Conservation (phyloP, 371 early-diverging fungal species). For the Rhizomucor miehei region DNA sequence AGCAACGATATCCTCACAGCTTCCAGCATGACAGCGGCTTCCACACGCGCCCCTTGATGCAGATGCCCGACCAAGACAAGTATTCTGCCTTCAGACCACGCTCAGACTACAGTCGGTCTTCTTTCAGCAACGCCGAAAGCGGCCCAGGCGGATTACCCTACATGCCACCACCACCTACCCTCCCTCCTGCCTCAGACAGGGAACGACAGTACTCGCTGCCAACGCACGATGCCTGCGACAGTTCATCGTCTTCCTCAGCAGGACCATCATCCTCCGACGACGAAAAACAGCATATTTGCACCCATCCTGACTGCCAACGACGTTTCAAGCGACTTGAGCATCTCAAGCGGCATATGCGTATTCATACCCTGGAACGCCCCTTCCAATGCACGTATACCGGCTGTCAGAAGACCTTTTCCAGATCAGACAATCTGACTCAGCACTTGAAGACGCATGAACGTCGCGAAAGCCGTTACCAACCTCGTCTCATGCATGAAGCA, state of each 20-base stretch:
- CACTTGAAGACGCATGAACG: slow-evolving; percentile 62
- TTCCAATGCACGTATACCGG: slow-evolving; percentile 66
- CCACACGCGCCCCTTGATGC: background rate
- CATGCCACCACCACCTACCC: background rate
- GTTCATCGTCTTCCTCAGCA: background rate
- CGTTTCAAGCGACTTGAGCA: slow-evolving; percentile 84
- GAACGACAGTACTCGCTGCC: background rate
- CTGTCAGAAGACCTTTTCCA: slow-evolving; percentile 78
- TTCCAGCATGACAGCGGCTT: background rate
- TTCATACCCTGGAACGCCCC: slow-evolving; percentile 83
- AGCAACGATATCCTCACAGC: background rate
- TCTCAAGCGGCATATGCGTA: slow-evolving; percentile 84
- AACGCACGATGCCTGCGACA: background rate
- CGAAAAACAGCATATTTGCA: slow-evolving; percentile 53
- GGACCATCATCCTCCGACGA: slow-evolving; percentile 13
- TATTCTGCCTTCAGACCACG: background rate
- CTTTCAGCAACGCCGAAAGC: background rate
- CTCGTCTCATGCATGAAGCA: slow-evolving; percentile 4
- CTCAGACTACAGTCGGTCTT: no score
- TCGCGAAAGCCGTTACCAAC: slow-evolving; percentile 13
- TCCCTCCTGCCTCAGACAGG: background rate
- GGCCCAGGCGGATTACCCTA: background rate
- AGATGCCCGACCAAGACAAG: background rate
- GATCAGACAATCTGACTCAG: slow-evolving; percentile 74
- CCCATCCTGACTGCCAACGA: slow-evolving; percentile 51